Evolutionary conservation across 2,329 filamentous ascomycete genomes (phyloP).

Genomic region (Colletotrichum phormii): DNA sequence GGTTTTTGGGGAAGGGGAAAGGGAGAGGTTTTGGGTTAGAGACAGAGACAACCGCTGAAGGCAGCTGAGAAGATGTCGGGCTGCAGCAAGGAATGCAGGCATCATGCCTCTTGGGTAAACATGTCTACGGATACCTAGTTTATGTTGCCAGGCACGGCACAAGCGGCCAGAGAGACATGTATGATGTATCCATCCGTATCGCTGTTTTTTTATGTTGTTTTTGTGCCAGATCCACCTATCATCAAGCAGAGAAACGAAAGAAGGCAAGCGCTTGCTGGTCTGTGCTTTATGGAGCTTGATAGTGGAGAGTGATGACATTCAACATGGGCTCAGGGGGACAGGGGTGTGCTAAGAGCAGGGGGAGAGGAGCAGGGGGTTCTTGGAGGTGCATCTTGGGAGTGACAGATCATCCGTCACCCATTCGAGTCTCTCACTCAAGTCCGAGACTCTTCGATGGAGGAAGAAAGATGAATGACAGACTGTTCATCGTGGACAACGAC

Average conservation of each 20-base stretch:
- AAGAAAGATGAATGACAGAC: neutral
- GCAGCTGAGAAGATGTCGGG: constrained; percentile 1
- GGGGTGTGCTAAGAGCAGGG: neutral
- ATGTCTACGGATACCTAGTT: constrained; percentile 13
- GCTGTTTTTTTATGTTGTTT: neutral
- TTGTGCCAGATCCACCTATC: constrained; percentile 13
- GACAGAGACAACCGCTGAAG: neutral
- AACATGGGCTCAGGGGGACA: constrained; percentile 8
- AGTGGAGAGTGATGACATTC: constrained; percentile 33
- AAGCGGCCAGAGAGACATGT: neutral
- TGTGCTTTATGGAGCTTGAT: constrained; percentile 9
- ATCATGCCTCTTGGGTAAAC: constrained; percentile 29
- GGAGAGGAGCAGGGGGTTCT: neutral
- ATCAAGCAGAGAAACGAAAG: neutral
- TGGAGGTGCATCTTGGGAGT: neutral
- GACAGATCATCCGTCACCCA: neutral
- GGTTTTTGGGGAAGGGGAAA: neutral
- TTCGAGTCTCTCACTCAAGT: neutral
- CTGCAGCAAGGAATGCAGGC: constrained; percentile 24
- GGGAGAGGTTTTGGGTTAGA: neutral
- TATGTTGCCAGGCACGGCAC: neutral
- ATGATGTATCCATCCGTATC: neutral
- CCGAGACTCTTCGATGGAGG: neutral
- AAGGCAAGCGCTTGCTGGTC: neutral
- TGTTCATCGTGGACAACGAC: neutral